Evolutionary conservation across 345 rosid genomes (phyloP).

Genomic region (Citrus medica): DNA sequence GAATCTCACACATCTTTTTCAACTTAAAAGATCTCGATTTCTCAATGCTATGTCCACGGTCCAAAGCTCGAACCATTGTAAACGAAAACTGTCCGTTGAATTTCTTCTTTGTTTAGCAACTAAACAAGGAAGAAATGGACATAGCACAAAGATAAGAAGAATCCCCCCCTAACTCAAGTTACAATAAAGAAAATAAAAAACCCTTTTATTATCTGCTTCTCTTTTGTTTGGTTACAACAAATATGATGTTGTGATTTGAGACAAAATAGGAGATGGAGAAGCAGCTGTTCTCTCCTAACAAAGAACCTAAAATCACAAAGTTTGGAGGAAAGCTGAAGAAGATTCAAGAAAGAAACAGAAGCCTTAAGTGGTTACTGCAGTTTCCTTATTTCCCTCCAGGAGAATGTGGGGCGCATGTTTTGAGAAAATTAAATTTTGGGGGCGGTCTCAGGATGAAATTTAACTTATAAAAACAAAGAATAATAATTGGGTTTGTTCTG

Average conservation of each 20-base stretch:
- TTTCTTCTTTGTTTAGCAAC: slow-evolving; percentile 10
- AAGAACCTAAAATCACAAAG: background rate
- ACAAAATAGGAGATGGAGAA: background rate
- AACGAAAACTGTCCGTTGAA: background rate
- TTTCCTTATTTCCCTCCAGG: background rate
- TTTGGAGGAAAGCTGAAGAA: no score
- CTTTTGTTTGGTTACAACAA: slow-evolving; percentile 16
- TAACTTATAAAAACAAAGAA: background rate
- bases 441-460: background rate
- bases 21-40: slow-evolving; percentile 45
- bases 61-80: slow-evolving; percentile 63
- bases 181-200: background rate
- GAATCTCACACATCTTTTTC: slow-evolving; percentile 43
- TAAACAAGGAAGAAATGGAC: slow-evolving; percentile 14
- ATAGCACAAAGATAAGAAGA: background rate
- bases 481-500: slow-evolving; percentile 4
- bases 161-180: slow-evolving; percentile 11
- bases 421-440: background rate
- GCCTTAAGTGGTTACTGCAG: background rate
- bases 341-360: background rate
- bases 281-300: background rate
- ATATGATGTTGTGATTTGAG: background rate
- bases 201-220: background rate
- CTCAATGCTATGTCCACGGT: slow-evolving; percentile 44
- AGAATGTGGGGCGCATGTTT: slow-evolving; percentile 32